Percentiles rank a stretch among this genome's conserved stretches.
Evolutionary conservation across 331 rosid species (phyloP).

Genomic region (Telfairia occidentalis): DNA sequence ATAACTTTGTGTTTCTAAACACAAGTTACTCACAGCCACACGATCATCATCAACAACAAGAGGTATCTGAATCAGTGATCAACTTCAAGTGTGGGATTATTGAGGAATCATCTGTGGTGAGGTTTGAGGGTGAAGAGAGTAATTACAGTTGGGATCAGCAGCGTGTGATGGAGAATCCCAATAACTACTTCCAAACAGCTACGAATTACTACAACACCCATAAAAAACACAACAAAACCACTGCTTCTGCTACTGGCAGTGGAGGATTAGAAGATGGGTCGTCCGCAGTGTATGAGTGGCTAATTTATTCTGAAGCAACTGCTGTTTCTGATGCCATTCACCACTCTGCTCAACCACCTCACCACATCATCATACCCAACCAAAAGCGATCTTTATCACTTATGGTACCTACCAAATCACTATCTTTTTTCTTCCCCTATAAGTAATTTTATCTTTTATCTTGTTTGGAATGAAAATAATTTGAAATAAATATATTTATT

Average conservation of each 20-base stretch:
- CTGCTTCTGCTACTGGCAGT: too few relatives aligned
- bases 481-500: too few relatives aligned
- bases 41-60: not conserved
- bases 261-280: slow-evolving; percentile 23
- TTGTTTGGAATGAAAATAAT: too few relatives aligned
- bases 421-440: too few relatives aligned
- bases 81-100: slow-evolving; percentile 38
- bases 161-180: slow-evolving; percentile 26
- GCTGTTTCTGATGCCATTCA: slow-evolving; percentile 26
- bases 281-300: slow-evolving; percentile 45
- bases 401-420: too few relatives aligned
- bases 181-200: slow-evolving; percentile 31
- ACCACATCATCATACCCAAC: slow-evolving; percentile 20
- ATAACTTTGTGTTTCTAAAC: slow-evolving; percentile 7
- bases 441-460: too few relatives aligned
- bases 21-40: slow-evolving; percentile 18
- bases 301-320: slow-evolving; percentile 37
- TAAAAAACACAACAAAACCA: slow-evolving; percentile 27
- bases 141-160: slow-evolving; percentile 25
- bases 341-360: slow-evolving; percentile 19
- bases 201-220: slow-evolving; percentile 21
- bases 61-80: slow-evolving; percentile 35
- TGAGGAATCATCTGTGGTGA: slow-evolving; percentile 54
- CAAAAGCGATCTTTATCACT: slow-evolving; percentile 49
- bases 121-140: slow-evolving; percentile 40